Conservation (phyloP, 1,284 basidiomycete genomes). For the Microstroma glucosiphilum region DNA sequence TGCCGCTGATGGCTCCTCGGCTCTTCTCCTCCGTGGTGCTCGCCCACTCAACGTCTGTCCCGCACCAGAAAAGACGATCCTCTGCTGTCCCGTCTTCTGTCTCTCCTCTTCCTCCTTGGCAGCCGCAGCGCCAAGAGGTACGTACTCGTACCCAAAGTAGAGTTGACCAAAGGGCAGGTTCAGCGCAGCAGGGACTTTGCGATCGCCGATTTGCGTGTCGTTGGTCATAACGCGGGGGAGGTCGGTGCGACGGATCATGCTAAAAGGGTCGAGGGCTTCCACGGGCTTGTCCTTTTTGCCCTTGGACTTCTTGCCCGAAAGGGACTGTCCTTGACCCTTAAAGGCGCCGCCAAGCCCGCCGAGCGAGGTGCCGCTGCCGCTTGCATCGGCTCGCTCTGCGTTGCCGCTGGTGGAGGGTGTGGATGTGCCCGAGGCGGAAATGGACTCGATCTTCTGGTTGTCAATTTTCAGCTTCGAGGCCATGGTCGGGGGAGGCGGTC, state of each 20-base stretch:
- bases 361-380: slow-evolving; percentile 20
- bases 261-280: slow-evolving; percentile 39
- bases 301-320: slow-evolving; percentile 49
- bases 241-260: slow-evolving; percentile 45
- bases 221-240: slow-evolving; percentile 79
- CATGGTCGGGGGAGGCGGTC: slow-evolving; percentile 82
- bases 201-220: slow-evolving; percentile 64
- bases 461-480: slow-evolving; percentile 95
- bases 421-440: slow-evolving; percentile 48
- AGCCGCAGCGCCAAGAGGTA: slow-evolving; percentile 37
- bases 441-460: slow-evolving; percentile 32
- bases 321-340: slow-evolving; percentile 39
- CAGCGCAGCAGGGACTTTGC: slow-evolving; percentile 79
- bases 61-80: slow-evolving; percentile 11
- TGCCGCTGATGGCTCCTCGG: neutral
- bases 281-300: slow-evolving; percentile 45
- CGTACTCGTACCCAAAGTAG: slow-evolving; percentile 47
- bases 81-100: neutral
- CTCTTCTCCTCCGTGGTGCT: slow-evolving; percentile 3
- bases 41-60: slow-evolving; percentile 12
- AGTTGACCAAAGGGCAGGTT: slow-evolving; percentile 73
- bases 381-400: slow-evolving; percentile 11
- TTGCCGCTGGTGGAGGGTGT: slow-evolving; percentile 32
- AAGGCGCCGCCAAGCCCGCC: slow-evolving; percentile 26
- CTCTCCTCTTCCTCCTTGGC: slow-evolving; percentile 9